phyloP scores from a whole-genome alignment of 805 yeast genomes.

The Yarrowia hollandica region DNA sequence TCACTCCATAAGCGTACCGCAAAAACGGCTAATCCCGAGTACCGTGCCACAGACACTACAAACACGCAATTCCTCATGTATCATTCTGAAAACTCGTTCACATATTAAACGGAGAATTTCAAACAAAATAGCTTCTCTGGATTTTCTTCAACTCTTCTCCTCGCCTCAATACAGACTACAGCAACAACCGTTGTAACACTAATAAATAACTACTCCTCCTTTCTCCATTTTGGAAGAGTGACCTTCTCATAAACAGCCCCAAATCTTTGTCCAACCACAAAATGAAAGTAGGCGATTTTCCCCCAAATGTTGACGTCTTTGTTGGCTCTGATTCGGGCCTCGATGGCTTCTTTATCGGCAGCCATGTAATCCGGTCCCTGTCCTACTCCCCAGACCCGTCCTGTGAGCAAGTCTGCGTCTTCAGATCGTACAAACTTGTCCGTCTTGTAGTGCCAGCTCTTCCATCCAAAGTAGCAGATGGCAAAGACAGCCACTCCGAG shows the following conservation, averaged over 20 bases:
- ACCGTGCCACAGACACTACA: too few species aligned
- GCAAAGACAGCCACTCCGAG: conserved; percentile 48
- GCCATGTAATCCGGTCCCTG: conserved; percentile 36
- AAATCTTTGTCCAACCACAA: not conserved
- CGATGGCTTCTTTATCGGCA: conserved; percentile 31
- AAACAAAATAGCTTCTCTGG: too few species aligned
- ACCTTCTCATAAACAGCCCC: not conserved
- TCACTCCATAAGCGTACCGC: too few species aligned
- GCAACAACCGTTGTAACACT: not conserved
- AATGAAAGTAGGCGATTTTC: conserved; percentile 16
- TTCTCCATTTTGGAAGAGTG: not conserved
- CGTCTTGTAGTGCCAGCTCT: conserved; percentile 36
- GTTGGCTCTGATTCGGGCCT: conserved; percentile 17
- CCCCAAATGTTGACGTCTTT: not conserved
- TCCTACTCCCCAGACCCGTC: conserved; percentile 37
- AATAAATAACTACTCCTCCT: conserved; percentile 2
- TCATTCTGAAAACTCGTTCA: too few species aligned
- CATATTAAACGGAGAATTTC: too few species aligned
- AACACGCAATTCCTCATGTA: too few species aligned
- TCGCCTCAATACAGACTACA: too few species aligned
- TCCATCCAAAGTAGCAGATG: conserved; percentile 47
- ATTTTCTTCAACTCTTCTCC: too few species aligned
- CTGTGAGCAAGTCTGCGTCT: conserved; percentile 35
- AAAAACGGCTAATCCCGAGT: too few species aligned
- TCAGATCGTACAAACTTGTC: conserved; percentile 34